Evolutionary conservation across 179 eudicot genomes (phyloP).

Genomic region (Vitellaria paradoxa): DNA sequence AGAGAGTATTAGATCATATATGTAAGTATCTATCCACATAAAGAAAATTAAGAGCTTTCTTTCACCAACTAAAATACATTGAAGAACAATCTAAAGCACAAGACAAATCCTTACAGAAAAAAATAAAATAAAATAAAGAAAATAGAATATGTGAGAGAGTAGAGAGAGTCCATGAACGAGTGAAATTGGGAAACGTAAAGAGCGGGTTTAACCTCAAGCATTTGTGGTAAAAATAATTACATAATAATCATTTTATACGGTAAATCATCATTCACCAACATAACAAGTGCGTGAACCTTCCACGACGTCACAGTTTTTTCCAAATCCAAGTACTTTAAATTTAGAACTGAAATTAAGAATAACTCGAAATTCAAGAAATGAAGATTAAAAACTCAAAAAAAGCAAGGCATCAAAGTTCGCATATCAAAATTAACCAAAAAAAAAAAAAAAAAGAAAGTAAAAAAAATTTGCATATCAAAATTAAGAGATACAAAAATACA

Average conservation of each 20-base stretch:
- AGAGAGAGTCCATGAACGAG: not conserved
- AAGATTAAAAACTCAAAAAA: too few relatives aligned
- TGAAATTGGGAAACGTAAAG: not conserved
- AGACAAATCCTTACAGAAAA: not conserved
- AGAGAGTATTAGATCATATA: not conserved
- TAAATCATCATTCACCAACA: not conserved
- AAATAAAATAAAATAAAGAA: not conserved
- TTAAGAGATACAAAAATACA: not conserved
- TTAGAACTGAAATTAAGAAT: not conserved
- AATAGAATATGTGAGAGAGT: not conserved
- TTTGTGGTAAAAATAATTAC: not conserved
- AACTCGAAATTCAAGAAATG: not conserved
- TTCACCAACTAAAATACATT: not conserved
- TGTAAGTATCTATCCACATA: not conserved
- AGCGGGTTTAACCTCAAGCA: not conserved
- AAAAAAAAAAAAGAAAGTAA: too few relatives aligned
- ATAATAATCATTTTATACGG: too few relatives aligned
- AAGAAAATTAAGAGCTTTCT: not conserved
- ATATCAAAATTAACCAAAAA: too few relatives aligned
- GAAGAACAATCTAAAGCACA: not conserved
- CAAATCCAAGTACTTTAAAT: slow-evolving; percentile 2
- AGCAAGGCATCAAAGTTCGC: too few relatives aligned
- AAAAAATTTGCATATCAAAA: not conserved
- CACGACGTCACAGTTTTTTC: not conserved
- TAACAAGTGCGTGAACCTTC: not conserved